phyloP scores from a whole-genome alignment of 345 rosid species.

The Brassica rapa region DNA sequence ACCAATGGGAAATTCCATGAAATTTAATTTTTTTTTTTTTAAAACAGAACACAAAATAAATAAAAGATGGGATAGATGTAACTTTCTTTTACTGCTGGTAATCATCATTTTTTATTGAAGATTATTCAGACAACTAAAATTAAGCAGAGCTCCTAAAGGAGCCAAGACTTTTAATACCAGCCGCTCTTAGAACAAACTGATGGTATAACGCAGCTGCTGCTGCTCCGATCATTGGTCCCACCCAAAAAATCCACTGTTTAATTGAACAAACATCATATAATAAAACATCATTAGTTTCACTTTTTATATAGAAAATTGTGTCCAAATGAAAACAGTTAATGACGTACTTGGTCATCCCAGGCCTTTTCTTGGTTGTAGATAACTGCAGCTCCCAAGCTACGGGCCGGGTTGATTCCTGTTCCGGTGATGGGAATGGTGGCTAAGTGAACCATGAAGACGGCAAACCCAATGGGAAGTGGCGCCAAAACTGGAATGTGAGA shows the following conservation, averaged over 20 bases:
- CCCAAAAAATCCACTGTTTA: conserved; percentile 93
- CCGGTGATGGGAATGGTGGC: conserved; percentile 93
- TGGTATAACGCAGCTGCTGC: conserved; percentile 76
- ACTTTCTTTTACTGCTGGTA: neutral
- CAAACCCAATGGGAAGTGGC: conserved; percentile 94
- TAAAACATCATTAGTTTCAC: neutral
- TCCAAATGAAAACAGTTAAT: neutral
- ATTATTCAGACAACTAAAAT: conserved; percentile 7
- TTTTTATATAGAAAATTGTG: neutral
- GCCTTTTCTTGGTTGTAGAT: conserved; percentile 72
- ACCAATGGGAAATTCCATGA: conserved; percentile 24
- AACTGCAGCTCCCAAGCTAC: conserved; percentile 96
- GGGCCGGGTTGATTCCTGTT: conserved; percentile 95
- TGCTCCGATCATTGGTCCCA: conserved; percentile 91
- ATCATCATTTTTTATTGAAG: conserved; percentile 22
- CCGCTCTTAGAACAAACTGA: conserved; percentile 75
- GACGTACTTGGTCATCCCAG: conserved; percentile 86
- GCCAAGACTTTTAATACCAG: conserved; percentile 73
- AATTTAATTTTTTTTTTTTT: neutral
- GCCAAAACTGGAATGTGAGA: conserved; percentile 71
- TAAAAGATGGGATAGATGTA: neutral
- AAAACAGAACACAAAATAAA: neutral
- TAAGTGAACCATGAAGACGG: conserved; percentile 93
- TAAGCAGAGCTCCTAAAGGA: conserved; percentile 87
- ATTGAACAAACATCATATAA: neutral